Evolutionary conservation across 345 rosid genomes (phyloP).

Genomic region (Syzygium oleosum): DNA sequence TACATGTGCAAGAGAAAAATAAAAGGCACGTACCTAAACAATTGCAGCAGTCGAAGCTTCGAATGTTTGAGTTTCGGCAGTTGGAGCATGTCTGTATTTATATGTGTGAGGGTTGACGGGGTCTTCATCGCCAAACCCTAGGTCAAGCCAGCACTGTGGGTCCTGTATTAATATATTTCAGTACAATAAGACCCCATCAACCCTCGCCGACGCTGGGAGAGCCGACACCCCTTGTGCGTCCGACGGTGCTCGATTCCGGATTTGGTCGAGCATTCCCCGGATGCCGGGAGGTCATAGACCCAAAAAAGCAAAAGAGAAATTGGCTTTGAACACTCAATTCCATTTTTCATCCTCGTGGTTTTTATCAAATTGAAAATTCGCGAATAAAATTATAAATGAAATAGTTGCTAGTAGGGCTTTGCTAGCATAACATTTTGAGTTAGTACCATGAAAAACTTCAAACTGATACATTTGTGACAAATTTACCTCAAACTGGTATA

Average conservation of each 20-base stretch:
- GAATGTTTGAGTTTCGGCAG: background rate
- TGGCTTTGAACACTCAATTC: background rate
- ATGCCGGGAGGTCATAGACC: too few species aligned
- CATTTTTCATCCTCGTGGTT: background rate
- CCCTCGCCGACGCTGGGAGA: too few species aligned
- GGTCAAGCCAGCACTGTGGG: background rate
- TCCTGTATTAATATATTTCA: background rate
- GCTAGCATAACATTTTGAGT: too few species aligned
- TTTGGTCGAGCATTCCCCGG: too few species aligned
- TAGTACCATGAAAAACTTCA: too few species aligned
- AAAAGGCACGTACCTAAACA: background rate
- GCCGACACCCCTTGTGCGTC: too few species aligned
- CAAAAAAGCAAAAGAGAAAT: background rate
- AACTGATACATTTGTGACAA: too few species aligned
- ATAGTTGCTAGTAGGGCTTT: background rate
- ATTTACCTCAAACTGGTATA: too few species aligned
- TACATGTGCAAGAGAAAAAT: background rate
- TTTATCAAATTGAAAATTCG: background rate
- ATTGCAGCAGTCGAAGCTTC: background rate
- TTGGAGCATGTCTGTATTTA: background rate
- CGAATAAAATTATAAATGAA: background rate
- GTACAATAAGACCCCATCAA: background rate
- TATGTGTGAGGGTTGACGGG: background rate
- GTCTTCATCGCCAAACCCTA: background rate
- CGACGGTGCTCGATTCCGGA: too few species aligned